Evolutionary conservation across 441 rosid genomes (phyloP), one percentile per base, ranked within the genome.

Genomic region (Mallotus repandus): DNA sequence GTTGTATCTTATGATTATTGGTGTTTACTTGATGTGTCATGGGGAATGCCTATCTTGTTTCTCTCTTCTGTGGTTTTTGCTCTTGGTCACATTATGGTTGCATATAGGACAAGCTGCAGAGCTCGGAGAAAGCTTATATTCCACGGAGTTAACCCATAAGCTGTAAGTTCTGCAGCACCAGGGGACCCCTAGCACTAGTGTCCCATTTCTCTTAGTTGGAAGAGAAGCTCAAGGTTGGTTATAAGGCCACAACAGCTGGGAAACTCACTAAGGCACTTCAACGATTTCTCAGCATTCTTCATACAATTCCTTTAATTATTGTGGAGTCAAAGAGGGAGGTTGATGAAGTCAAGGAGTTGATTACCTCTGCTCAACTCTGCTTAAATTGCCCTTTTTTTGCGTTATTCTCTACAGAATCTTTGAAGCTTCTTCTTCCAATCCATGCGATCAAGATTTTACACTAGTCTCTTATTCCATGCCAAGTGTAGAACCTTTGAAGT

Each of bases 41-140:
- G 94, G 99, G 99, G 97, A 15, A 95, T 95, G 98, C 97, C 99
- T 8, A 98, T 95, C 74, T 82, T 95, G 85, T 95, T 95, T 79
- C 89, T 95, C 54, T 92, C 99, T 0, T 95, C 99, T 0, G 87
- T 92, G 0, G 99, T 91, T 18, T 92, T 92, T 70, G 96, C 98
- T 38, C 93, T 95, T 70, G 99, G 99, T 58, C 98, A 95, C 72
- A 88, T 79, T 43, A 94, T 95, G 70, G 81, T 92, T 67, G 97
- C 99, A 62, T 95, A 89, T 66, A 85, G 99, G 85, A 89, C 99
- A 19, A 92, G 98, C 78, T 95, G 96, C 78, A 82, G 99, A 78
- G 98, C 98, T 1, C 78, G 93, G 48, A 86, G 99, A 79, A 95
- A 95, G 79, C 97, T 95, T 70, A 53, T 92, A 84, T 89, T 89